These are phyloP conservation scores for Heritiera littoralis DNA, from an alignment of 345 rosid genomes.

Conservation along the genomic window DNA sequence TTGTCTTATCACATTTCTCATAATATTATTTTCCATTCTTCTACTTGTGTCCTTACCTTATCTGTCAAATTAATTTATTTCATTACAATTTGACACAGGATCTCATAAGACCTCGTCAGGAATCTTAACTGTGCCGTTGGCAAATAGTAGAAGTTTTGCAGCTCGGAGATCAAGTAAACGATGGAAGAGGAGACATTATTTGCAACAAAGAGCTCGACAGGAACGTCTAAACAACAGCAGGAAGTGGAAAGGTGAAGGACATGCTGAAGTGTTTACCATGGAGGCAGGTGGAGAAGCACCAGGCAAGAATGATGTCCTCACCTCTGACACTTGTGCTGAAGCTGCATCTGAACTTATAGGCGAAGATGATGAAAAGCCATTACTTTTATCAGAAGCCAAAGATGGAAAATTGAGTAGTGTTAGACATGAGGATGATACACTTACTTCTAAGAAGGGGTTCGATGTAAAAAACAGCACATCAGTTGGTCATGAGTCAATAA, in stretches of 20 bases:
- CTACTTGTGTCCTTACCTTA: not conserved
- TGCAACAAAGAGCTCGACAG: slow-evolving; percentile 87
- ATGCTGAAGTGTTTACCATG: slow-evolving; percentile 33
- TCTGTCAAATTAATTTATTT: not conserved
- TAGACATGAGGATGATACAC: slow-evolving; percentile 45
- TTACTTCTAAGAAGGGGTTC: slow-evolving; percentile 32
- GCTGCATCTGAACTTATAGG: slow-evolving; percentile 38
- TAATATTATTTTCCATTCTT: slow-evolving; percentile 3
- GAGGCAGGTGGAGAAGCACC: slow-evolving; percentile 39
- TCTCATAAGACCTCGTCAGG: slow-evolving; percentile 50
- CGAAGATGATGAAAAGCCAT: slow-evolving; percentile 45
- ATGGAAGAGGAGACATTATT: slow-evolving; percentile 84
- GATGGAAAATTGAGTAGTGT: slow-evolving; percentile 35
- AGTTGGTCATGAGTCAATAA: slow-evolving; percentile 28
- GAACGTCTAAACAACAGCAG: slow-evolving; percentile 87
- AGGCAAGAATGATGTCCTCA: slow-evolving; percentile 26
- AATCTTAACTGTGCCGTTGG: slow-evolving; percentile 43
- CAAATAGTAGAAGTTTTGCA: slow-evolving; percentile 59
- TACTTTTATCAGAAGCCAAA: slow-evolving; percentile 37
- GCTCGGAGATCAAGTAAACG: slow-evolving; percentile 70
- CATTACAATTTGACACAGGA: slow-evolving; percentile 38
- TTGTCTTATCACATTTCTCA: not conserved
- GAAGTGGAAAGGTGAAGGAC: slow-evolving; percentile 91
- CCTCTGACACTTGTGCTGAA: slow-evolving; percentile 38
- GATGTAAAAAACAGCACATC: slow-evolving; percentile 35